Evolutionary conservation across 2,329 filamentous ascomycete species (phyloP).

Genomic region (Microdochium nivale): DNA sequence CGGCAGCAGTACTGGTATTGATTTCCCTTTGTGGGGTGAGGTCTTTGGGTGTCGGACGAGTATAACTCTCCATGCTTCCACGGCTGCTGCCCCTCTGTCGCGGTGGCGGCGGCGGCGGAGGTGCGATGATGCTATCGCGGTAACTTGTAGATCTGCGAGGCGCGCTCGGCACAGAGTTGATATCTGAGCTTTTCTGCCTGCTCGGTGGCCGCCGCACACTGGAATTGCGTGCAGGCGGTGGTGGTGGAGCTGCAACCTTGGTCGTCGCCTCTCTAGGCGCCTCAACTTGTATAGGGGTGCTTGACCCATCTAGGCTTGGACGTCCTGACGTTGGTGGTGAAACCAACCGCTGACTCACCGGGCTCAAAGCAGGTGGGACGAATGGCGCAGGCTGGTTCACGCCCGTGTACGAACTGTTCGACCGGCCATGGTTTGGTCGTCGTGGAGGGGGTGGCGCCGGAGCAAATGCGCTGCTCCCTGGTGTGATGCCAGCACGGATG

Average conservation of each 20-base stretch:
- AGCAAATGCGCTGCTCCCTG: constrained; percentile 17
- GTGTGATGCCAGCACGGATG: constrained; percentile 27
- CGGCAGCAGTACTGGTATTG: constrained; percentile 20
- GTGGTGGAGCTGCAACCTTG: constrained; percentile 31
- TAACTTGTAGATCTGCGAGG: constrained; percentile 22
- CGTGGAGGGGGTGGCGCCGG: constrained; percentile 49
- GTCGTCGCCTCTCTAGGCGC: constrained; percentile 1
- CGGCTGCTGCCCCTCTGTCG: constrained; percentile 38
- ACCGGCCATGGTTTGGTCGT: constrained; percentile 29
- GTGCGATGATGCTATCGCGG: constrained; percentile 12
- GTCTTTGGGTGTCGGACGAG: background rate
- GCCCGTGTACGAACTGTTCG: constrained; percentile 10
- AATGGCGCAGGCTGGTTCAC: background rate
- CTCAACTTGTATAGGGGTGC: background rate
- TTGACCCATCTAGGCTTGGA: background rate
- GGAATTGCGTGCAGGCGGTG: constrained; percentile 33
- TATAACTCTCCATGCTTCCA: constrained; percentile 27
- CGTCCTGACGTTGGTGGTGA: background rate
- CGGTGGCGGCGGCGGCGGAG: constrained; percentile 41
- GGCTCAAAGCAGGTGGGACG: background rate
- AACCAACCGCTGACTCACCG: background rate
- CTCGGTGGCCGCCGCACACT: constrained; percentile 36
- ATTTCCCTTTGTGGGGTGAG: constrained; percentile 4
- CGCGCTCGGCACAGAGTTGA: constrained; percentile 27
- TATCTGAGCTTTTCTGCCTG: constrained; percentile 10